Percentiles rank a stretch among this genome's conserved stretches.
phyloP scores from a whole-genome alignment of 163 green algal genomes.

The Coccomyxa subellipsoidea region DNA sequence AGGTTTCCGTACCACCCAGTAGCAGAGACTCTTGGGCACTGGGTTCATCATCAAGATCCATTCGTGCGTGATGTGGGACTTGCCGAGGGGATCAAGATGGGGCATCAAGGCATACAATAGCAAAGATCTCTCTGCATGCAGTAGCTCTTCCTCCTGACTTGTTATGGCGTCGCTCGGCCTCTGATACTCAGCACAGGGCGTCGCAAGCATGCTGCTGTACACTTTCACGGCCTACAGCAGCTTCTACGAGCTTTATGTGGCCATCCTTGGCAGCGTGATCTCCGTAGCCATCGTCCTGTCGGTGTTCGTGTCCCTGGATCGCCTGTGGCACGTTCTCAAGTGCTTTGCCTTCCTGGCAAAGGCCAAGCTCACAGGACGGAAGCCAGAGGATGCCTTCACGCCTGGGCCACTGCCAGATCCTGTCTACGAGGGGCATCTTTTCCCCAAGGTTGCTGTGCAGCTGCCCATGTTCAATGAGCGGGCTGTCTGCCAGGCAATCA shows the following conservation, averaged over 20 bases:
- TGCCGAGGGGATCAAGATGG: not conserved
- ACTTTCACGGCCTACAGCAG: not conserved
- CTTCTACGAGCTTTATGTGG: constrained; percentile 41
- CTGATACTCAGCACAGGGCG: not conserved
- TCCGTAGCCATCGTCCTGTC: not conserved
- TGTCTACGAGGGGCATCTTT: constrained; percentile 16
- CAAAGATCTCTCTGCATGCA: not conserved
- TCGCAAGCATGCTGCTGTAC: constrained; percentile 3
- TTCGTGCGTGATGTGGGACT: not conserved
- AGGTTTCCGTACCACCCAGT: not conserved
- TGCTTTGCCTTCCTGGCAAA: constrained; percentile 10
- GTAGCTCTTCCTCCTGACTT: too few relatives aligned
- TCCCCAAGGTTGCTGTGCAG: constrained; percentile 63
- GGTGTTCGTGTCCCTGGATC: constrained; percentile 1
- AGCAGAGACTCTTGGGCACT: not conserved
- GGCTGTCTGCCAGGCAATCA: constrained; percentile 68
- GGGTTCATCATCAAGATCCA: not conserved
- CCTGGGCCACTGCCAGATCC: constrained; percentile 26
- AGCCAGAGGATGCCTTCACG: constrained; percentile 25
- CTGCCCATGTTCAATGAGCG: constrained; percentile 89
- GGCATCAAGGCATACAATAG: too few relatives aligned
- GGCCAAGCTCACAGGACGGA: constrained; percentile 22
- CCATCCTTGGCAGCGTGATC: constrained; percentile 26
- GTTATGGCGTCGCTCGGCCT: not conserved
- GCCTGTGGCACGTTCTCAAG: constrained; percentile 21